These are phyloP conservation scores for Aotearoamyces nothofagi DNA, from an alignment of 2,329 filamentous ascomycete genomes.

Conservation along the genomic window DNA sequence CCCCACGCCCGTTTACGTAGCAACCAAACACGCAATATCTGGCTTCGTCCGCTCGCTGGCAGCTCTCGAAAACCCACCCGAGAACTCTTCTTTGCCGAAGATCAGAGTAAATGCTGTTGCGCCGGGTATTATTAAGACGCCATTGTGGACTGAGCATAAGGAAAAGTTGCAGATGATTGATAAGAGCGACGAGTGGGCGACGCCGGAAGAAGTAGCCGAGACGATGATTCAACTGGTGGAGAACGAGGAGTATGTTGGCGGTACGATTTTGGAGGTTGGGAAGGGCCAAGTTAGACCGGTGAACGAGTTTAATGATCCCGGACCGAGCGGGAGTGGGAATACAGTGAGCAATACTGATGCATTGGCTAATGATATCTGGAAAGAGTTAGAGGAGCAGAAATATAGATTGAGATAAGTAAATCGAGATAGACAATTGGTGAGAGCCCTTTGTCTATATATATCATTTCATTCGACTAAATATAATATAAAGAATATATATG, in stretches of 20 bases:
- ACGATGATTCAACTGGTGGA: conserved; percentile 26
- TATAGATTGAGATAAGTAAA: too few relatives aligned
- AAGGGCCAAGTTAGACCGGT: conserved; percentile 6
- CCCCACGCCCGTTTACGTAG: conserved; percentile 26
- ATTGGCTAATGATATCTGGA: too few relatives aligned
- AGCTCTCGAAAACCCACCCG: conserved; percentile 17
- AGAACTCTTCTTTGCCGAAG: conserved; percentile 11
- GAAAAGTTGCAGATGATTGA: conserved; percentile 25
- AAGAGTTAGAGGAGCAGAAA: too few relatives aligned
- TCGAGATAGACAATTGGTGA: too few relatives aligned
- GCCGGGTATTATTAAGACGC: conserved; percentile 28
- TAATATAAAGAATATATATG: too few relatives aligned
- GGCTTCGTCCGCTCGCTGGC: conserved; percentile 27
- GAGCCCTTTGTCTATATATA: too few relatives aligned
- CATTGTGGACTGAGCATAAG: conserved; percentile 28
- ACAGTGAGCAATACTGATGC: too few relatives aligned
- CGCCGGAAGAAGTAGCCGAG: conserved; percentile 25
- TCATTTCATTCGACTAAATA: too few relatives aligned
- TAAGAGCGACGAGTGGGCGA: conserved; percentile 23
- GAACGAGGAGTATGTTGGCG: conserved; percentile 19
- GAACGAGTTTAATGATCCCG: conserved; percentile 22
- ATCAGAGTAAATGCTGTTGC: conserved; percentile 29
- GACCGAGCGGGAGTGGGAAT: too few relatives aligned
- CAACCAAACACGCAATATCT: conserved; percentile 29
- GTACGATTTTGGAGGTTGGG: conserved; percentile 27